These are phyloP conservation scores for Thielaviopsis musarum DNA, from an alignment of 2,329 filamentous ascomycete species.

Conservation along the genomic window DNA sequence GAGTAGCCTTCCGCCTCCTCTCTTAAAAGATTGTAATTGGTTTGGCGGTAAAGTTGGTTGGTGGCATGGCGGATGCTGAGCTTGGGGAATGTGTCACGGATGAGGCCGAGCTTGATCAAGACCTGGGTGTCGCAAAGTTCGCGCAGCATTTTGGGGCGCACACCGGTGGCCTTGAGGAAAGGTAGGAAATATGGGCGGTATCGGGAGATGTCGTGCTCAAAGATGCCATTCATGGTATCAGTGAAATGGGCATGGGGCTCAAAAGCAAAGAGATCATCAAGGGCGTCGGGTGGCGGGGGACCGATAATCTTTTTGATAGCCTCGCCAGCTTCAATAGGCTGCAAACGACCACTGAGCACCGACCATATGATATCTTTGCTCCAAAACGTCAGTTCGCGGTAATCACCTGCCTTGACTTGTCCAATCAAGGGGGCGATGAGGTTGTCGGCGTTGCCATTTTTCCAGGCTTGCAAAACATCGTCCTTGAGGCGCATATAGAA, in stretches of 20 bases:
- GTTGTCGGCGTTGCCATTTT: constrained; percentile 44
- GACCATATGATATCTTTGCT: constrained; percentile 76
- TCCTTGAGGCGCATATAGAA: constrained; percentile 42
- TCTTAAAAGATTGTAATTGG: constrained; percentile 87
- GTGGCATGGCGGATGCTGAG: constrained; percentile 81
- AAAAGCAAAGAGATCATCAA: constrained; percentile 33
- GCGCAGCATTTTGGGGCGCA: constrained; percentile 58
- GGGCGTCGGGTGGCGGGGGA: constrained; percentile 32
- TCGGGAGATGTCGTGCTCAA: constrained; percentile 46
- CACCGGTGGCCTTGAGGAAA: constrained; percentile 54
- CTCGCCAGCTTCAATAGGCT: constrained; percentile 50
- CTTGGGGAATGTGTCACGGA: constrained; percentile 68
- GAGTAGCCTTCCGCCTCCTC: constrained; percentile 96
- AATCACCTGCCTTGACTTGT: constrained; percentile 50
- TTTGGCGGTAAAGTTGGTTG: constrained; percentile 83
- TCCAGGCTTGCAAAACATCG: constrained; percentile 51
- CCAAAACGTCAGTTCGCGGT: constrained; percentile 49
- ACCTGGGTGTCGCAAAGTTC: constrained; percentile 66
- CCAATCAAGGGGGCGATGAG: constrained; percentile 48
- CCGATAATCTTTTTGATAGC: constrained; percentile 60
- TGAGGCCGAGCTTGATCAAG: constrained; percentile 59
- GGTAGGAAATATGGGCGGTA: constrained; percentile 38
- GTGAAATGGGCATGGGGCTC: constrained; percentile 59
- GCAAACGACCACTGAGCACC: constrained; percentile 51
- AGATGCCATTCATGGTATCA: constrained; percentile 64